Base-by-base conservation (phyloP, 345 rosid genomes). In the Populus simonii region DNA sequence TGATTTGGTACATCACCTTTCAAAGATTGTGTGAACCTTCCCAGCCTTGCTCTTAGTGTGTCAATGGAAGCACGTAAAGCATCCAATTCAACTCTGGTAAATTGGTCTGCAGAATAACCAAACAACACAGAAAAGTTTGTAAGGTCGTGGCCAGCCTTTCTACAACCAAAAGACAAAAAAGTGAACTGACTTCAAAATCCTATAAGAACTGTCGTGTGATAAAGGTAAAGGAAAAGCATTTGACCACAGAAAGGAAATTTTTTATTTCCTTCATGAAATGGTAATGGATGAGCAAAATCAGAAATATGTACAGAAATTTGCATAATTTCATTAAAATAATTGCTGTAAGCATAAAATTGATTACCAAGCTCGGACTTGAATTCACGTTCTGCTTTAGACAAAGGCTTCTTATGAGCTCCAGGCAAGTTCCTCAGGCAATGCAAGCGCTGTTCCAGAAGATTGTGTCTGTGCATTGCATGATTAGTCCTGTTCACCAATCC, bases 321-420 rank as follows among this genome's bases (percentile, higher is more conserved):
- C 31, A 57, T 25, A 59, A 23, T 45, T 27, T 33, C 7, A 45
- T 59, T 43, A n/a, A 51, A 36, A 8, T 27, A 57, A 45, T 13
- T 41, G 38, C 7, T 63, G 66, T 1, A 31, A 55, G 55, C 13
- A 25, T 51, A 57, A 35, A 70, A 70, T 77, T 78, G 74, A 83
- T 85, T 90, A 92, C 99, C 97, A 1, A 91, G 94, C 81, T 92
- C 92, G 39, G 93, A 85, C 86, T 92, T 91, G 71, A 94, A 94
- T 59, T 89, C 89, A 67, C 83, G 85, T 84, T 96, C 99, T 63
- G 98, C 99, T 81, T 82, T 88, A 6, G 97, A 90, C 83, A 94
- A 83, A n/a, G 97, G 99, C 76, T 85, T 94, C 89, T 86, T 94
- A 75, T 90, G 92, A 63, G 81, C 90, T 69, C 90, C 93, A 73